A percentile compares a stretch with the other conserved stretches of the same genome.
These are phyloP conservation scores for Jamesozyma rosinii DNA, from an alignment of 805 yeast genomes.

Conservation along the genomic window DNA sequence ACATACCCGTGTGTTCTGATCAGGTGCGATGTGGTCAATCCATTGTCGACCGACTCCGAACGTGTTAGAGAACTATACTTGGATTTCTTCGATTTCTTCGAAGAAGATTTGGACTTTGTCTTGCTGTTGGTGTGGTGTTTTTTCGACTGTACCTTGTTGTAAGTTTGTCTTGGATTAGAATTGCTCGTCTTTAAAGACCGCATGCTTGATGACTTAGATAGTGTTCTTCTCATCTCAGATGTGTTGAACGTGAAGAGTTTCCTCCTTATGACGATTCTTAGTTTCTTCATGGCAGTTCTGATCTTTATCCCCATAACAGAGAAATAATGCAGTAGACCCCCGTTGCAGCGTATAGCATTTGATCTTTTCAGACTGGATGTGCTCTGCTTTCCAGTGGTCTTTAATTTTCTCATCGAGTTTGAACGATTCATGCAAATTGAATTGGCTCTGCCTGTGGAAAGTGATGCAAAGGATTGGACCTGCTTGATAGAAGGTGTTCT, in stretches of 20 bases:
- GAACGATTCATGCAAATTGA: neutral
- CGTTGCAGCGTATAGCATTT: constrained; percentile 32
- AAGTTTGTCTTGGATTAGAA: neutral
- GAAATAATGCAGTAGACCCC: constrained; percentile 32
- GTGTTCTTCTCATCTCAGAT: neutral
- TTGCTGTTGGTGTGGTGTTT: neutral
- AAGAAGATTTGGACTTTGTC: neutral
- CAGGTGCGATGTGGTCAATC: constrained; percentile 21
- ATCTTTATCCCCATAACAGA: constrained; percentile 21
- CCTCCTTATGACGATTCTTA: constrained; percentile 25
- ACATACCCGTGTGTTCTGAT: constrained; percentile 25
- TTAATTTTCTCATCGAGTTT: neutral
- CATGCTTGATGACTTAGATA: neutral
- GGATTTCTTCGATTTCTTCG: neutral
- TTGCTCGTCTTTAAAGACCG: neutral
- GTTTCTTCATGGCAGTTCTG: constrained; percentile 18
- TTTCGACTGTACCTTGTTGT: neutral
- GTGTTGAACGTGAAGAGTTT: constrained; percentile 13
- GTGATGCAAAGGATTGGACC: constrained; percentile 7
- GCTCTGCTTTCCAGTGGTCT: neutral
- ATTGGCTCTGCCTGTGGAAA: neutral
- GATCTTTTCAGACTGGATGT: constrained; percentile 16
- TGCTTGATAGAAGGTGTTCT: constrained; percentile 15
- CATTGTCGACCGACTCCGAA: constrained; percentile 10
- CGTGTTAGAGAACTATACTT: constrained; percentile 9